Percentiles rank a stretch among this genome's conserved stretches.
These are phyloP conservation scores for Cephalotrichum gorgonifer DNA, from an alignment of 2,329 filamentous ascomycete species.

Conservation along the genomic window DNA sequence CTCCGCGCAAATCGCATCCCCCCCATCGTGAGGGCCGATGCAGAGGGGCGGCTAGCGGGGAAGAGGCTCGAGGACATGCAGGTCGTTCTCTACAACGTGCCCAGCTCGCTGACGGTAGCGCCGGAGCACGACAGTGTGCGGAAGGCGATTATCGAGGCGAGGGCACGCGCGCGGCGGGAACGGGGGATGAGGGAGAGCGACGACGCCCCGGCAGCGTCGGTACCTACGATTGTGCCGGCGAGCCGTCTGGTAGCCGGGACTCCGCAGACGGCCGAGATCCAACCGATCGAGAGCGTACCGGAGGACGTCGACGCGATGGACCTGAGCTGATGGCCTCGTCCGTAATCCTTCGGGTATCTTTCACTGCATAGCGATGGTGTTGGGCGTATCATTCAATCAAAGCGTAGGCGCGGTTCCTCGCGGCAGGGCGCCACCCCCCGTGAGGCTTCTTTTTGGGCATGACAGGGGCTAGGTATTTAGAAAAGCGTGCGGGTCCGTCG, in stretches of 20 bases:
- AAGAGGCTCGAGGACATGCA: slow-evolving; percentile 45
- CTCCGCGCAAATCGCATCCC: slow-evolving; percentile 63
- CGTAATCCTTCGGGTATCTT: background rate
- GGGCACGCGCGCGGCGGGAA: slow-evolving; percentile 55
- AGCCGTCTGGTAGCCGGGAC: background rate
- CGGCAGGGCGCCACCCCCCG: background rate
- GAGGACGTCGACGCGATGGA: slow-evolving; percentile 58
- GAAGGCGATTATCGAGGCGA: slow-evolving; percentile 72
- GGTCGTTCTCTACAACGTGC: slow-evolving; percentile 77
- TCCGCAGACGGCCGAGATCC: slow-evolving; percentile 7
- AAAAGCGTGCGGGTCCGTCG: too few relatives aligned
- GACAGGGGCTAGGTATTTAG: too few relatives aligned
- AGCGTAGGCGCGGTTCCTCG: background rate
- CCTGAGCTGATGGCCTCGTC: slow-evolving; percentile 33
- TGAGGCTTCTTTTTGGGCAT: background rate
- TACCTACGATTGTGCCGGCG: slow-evolving; percentile 1
- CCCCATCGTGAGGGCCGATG: slow-evolving; percentile 49
- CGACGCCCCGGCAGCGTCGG: slow-evolving; percentile 7
- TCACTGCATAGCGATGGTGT: background rate
- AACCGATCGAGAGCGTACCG: slow-evolving; percentile 2
- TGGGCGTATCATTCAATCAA: background rate
- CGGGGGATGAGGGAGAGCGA: slow-evolving; percentile 26
- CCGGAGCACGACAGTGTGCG: slow-evolving; percentile 67
- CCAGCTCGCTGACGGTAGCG: slow-evolving; percentile 64
- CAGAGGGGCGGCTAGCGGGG: slow-evolving; percentile 29